phyloP scores from a whole-genome alignment of 352 stramenopile species.

The Phytopythium oedochilum region DNA sequence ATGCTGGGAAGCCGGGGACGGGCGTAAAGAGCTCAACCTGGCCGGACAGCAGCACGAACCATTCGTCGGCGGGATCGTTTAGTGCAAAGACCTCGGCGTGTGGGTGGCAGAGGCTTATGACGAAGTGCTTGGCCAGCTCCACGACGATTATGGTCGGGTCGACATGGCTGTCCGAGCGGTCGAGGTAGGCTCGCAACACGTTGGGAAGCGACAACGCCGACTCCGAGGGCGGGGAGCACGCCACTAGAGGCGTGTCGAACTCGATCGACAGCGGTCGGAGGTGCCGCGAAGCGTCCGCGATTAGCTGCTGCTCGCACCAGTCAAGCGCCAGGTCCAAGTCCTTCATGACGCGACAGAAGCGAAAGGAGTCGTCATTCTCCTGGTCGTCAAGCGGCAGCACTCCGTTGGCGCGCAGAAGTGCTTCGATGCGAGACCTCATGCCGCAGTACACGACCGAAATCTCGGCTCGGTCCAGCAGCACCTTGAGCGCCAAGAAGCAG shows the following conservation, averaged over 20 bases:
- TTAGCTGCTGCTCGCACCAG: conserved; percentile 65
- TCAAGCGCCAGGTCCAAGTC: conserved; percentile 53
- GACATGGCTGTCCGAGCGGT: conserved; percentile 12
- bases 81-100: conserved; percentile 33
- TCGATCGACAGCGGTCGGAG: conserved; percentile 21
- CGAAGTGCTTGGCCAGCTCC: conserved; percentile 33
- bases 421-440: conserved; percentile 49
- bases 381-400: conserved; percentile 19
- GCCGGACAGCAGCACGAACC: conserved; percentile 44
- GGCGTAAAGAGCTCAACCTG: conserved; percentile 41
- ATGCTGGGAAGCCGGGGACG: conserved; percentile 10
- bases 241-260: conserved; percentile 19
- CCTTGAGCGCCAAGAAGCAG: conserved; percentile 64
- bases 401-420: conserved; percentile 52
- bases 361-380: conserved; percentile 4
- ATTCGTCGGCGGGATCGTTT: conserved; percentile 33
- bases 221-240: conserved; percentile 16
- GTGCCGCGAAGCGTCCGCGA: conserved; percentile 29
- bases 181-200: conserved; percentile 44
- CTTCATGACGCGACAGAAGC: conserved; percentile 29
- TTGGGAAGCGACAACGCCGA: conserved; percentile 25
- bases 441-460: conserved; percentile 61
- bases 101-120: conserved; percentile 22
- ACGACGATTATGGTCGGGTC: conserved; percentile 10
- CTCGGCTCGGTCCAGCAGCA: conserved; percentile 42